Conservation (phyloP, 192 early-diverging fungal species). For the Mortierella hygrophila region DNA sequence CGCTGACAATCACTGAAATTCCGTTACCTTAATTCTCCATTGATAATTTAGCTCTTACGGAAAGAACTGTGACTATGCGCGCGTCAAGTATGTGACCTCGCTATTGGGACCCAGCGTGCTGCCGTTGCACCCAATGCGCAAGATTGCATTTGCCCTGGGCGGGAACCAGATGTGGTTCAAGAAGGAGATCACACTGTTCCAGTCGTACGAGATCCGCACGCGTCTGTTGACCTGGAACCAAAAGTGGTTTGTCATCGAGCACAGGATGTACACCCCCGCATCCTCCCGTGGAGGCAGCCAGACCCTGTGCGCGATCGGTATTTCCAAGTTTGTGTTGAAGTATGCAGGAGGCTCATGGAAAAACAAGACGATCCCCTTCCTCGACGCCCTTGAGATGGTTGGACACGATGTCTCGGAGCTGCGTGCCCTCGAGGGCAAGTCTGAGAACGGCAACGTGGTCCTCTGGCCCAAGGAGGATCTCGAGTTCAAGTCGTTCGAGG, state of each 20-base stretch:
- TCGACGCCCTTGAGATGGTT: conserved; percentile 54
- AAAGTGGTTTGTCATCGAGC: conserved; percentile 65
- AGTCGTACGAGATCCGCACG: conserved; percentile 59
- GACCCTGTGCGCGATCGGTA: conserved; percentile 43
- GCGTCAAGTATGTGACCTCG: conserved; percentile 56
- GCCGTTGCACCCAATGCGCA: conserved; percentile 43
- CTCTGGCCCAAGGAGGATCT: conserved; percentile 49
- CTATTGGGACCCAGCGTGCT: conserved; percentile 46
- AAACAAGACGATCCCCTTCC: conserved; percentile 55
- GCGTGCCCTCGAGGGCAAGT: conserved; percentile 31
- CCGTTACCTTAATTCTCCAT: not conserved
- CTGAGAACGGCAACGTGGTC: conserved; percentile 39
- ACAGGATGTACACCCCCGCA: conserved; percentile 52
- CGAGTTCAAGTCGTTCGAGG: conserved; percentile 52
- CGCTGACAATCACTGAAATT: not conserved
- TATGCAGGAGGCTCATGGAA: conserved; percentile 42
- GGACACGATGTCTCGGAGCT: conserved; percentile 45
- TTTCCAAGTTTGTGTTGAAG: conserved; percentile 55
- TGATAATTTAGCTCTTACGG: conserved; percentile 27
- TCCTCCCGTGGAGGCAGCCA: not conserved
- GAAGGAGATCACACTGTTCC: conserved; percentile 61
- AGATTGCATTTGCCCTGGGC: conserved; percentile 47
- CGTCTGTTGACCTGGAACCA: conserved; percentile 62
- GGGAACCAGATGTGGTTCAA: conserved; percentile 62
- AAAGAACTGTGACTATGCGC: conserved; percentile 48